Base-by-base conservation (phyloP, 2,329 filamentous ascomycete genomes). In the Calonectria pteridis region DNA sequence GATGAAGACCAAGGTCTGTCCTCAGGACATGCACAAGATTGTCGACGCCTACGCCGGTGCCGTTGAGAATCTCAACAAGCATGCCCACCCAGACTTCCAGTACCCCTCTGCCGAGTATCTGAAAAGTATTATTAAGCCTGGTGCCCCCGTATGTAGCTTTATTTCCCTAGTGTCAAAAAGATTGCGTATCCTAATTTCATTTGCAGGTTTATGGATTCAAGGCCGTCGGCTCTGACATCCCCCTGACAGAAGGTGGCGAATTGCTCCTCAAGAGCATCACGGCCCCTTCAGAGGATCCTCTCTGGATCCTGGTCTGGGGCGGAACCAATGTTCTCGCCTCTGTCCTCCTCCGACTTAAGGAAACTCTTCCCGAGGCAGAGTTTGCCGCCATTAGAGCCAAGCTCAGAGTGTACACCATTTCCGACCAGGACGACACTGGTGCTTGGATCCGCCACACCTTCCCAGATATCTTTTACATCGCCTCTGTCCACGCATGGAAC, bases 351-450 rank as follows among this genome's bases (percentile, higher is more conserved):
- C 81, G 86, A 20, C 84, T 87, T 50, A 73, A 73, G 31, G 18
- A 73, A 7, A 75, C 71, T 7, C 79, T 20, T 77, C 73, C 76
- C 72, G 81, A 53, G 72, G 78, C 18, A 50, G 84, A 87, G 0
- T 81, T 85, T 1, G 79, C 82, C 0, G 72, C 69, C 0, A 82
- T 90, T 28, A 80, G 84, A 2, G 75, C 81, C 4, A 87, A 86
- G 74, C 79, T 91, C 4, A 83, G 88, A 16, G 84, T 90, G 11
- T 91, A 91, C 78, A 82, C 89, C 43, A 91, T 92, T 69, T 91
- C 89, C 9, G 90, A 92, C 75, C 90, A 92, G 75, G 90, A 92
- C 73, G 87, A 92, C 73, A 87, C 88, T 0, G 89, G 89, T 0
- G 81, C 86, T 0, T 92, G 89, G 90, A 88, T 92, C 43, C 87